phyloP scores from a whole-genome alignment of 768 basidiomycete species.

The Paxillus involutus region DNA sequence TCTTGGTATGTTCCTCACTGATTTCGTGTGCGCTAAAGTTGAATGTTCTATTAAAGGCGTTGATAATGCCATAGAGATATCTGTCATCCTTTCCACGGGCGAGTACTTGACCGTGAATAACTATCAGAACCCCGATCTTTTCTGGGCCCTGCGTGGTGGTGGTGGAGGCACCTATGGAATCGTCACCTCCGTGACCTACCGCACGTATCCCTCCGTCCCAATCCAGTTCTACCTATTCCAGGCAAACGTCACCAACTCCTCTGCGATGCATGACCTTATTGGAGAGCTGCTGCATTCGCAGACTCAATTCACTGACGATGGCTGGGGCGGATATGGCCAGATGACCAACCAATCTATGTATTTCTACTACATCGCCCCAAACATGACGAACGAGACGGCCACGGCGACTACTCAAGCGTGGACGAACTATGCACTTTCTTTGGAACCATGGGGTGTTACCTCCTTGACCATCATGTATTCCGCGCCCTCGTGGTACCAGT shows the following conservation, averaged over 20 bases:
- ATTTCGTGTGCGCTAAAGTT: background rate
- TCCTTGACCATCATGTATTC: background rate
- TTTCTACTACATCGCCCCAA: constrained; percentile 32
- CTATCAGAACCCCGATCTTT: constrained; percentile 45
- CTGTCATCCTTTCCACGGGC: constrained; percentile 44
- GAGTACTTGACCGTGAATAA: constrained; percentile 38
- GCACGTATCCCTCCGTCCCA: constrained; percentile 40
- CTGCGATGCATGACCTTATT: constrained; percentile 28
- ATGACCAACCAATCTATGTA: constrained; percentile 1
- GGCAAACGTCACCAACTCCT: constrained; percentile 33
- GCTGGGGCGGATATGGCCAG: constrained; percentile 42
- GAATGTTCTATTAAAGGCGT: constrained; percentile 33
- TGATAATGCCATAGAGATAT: constrained; percentile 50
- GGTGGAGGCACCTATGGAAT: constrained; percentile 53
- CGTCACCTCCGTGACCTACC: constrained; percentile 47
- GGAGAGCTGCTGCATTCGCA: constrained; percentile 36
- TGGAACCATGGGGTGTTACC: constrained; percentile 7
- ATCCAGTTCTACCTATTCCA: constrained; percentile 27
- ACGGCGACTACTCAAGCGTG: constrained; percentile 36
- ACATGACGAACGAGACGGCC: constrained; percentile 35
- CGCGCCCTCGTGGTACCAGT: constrained; percentile 8
- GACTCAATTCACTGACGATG: constrained; percentile 38
- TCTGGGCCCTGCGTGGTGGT: constrained; percentile 55
- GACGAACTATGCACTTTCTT: constrained; percentile 22
- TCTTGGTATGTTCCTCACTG: constrained; percentile 32